phyloP scores from a whole-genome alignment of 106 monocot genomes.

The Dioscorea zingiberensis region DNA sequence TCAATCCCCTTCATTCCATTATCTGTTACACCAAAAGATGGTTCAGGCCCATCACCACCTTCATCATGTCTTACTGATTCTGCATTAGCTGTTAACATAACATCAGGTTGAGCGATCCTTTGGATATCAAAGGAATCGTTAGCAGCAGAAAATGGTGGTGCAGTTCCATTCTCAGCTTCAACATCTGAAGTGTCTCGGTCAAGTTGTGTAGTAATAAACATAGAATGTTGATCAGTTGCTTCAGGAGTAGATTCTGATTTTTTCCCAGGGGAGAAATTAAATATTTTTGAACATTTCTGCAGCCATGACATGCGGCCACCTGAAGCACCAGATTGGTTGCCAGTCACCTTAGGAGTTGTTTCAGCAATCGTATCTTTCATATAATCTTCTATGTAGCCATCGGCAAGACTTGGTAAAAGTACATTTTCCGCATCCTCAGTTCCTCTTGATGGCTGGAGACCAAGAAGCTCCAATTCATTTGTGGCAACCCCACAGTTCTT shows the following conservation, averaged over 20 bases:
- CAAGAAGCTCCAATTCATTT: constrained; percentile 36
- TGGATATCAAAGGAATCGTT: constrained; percentile 28
- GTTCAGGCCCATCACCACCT: constrained; percentile 23
- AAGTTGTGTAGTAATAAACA: constrained; percentile 22
- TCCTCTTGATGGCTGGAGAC: constrained; percentile 14
- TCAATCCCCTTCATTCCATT: constrained; percentile 13
- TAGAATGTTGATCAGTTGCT: constrained; percentile 10
- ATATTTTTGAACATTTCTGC: constrained; percentile 63
- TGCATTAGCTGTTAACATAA: constrained; percentile 13
- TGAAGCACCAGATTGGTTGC: constrained; percentile 20
- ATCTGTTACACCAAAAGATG: constrained; percentile 42
- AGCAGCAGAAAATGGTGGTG: constrained; percentile 23
- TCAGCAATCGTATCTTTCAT: constrained; percentile 20
- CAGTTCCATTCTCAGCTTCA: constrained; percentile 17
- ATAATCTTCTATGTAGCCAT: constrained; percentile 35
- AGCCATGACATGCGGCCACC: constrained; percentile 63
- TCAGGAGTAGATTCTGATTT: constrained; percentile 19
- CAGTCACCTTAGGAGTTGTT: constrained; percentile 27
- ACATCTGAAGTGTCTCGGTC: constrained; percentile 27
- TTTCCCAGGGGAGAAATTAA: constrained; percentile 71
- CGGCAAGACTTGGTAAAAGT: constrained; percentile 53
- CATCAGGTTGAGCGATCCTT: constrained; percentile 13
- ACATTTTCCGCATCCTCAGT: constrained; percentile 35
- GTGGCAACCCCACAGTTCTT: constrained; percentile 62
- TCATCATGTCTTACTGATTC: constrained; percentile 14